Percentiles rank a stretch among this genome's conserved stretches.
These are phyloP conservation scores for Candida silvicultrix DNA, from an alignment of 805 yeast species.

Conservation along the genomic window DNA sequence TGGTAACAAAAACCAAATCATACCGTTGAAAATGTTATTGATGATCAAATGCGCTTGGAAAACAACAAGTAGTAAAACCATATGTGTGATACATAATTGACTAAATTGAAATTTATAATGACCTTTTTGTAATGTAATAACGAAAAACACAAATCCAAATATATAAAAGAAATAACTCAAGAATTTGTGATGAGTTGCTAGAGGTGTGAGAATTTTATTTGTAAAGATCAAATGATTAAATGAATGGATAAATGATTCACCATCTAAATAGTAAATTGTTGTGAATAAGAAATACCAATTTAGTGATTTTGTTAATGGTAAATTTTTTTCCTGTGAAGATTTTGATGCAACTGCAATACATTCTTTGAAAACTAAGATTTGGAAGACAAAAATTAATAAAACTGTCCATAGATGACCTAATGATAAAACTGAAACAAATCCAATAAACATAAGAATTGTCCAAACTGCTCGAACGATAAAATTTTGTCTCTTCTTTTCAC, in stretches of 20 bases:
- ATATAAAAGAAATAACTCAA: conserved; percentile 80
- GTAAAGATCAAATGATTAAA: conserved; percentile 47
- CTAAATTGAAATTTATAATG: conserved; percentile 89
- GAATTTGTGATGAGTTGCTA: conserved; percentile 76
- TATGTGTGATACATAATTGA: conserved; percentile 88
- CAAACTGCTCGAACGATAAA: conserved; percentile 85
- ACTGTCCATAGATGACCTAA: conserved; percentile 86
- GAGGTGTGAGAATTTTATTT: conserved; percentile 45
- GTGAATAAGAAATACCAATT: conserved; percentile 90
- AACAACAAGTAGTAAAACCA: conserved; percentile 85
- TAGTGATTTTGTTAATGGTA: conserved; percentile 76
- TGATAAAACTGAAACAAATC: conserved; percentile 62
- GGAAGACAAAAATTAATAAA: conserved; percentile 61
- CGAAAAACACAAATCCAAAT: conserved; percentile 85
- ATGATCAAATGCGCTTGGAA: conserved; percentile 92
- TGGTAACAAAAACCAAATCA: conserved; percentile 93
- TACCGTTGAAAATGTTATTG: conserved; percentile 81
- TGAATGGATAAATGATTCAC: conserved; percentile 70
- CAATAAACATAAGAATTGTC: conserved; percentile 86
- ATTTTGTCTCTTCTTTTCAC: conserved; percentile 69
- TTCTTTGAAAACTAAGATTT: conserved; percentile 83
- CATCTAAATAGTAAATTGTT: conserved; percentile 86
- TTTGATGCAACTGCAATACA: conserved; percentile 78
- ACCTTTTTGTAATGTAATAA: conserved; percentile 82
- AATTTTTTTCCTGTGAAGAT: conserved; percentile 75